Conservation (phyloP, 257 asterid species). For the Solanum virginianum region DNA sequence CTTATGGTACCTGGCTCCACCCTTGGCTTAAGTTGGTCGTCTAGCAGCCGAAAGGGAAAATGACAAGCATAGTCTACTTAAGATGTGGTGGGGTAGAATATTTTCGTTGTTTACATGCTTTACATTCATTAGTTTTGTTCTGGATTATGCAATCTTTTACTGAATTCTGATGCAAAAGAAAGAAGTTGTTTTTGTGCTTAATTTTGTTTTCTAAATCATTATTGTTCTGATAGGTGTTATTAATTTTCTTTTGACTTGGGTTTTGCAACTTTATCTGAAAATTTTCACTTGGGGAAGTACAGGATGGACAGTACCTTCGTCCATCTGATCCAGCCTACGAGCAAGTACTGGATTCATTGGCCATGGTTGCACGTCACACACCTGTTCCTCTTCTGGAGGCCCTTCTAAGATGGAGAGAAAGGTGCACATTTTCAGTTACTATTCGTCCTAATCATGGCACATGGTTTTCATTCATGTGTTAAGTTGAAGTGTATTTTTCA, state of each 20-base stretch:
- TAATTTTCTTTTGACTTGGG: neutral
- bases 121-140: neutral
- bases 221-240: neutral
- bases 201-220: neutral
- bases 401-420: conserved; percentile 93
- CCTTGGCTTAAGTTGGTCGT: neutral
- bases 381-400: conserved; percentile 98
- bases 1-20: neutral
- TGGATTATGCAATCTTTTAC: neutral
- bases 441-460: neutral
- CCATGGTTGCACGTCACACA: conserved; percentile 98
- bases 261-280: neutral
- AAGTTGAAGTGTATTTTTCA: neutral
- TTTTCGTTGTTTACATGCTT: neutral
- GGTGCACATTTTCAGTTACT: conserved; percentile 27
- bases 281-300: conserved; percentile 11
- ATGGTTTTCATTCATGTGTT: neutral
- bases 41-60: neutral
- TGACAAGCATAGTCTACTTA: neutral
- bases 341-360: conserved; percentile 96
- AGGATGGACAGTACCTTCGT: conserved; percentile 99
- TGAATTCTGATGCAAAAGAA: neutral
- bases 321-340: conserved; percentile 99
- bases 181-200: neutral
- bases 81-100: neutral